A percentile compares a stretch with the other conserved stretches of the same genome.
Evolutionary conservation across 1,139 yeast species (phyloP).

Genomic region (Casaregolazyma lundiana): DNA sequence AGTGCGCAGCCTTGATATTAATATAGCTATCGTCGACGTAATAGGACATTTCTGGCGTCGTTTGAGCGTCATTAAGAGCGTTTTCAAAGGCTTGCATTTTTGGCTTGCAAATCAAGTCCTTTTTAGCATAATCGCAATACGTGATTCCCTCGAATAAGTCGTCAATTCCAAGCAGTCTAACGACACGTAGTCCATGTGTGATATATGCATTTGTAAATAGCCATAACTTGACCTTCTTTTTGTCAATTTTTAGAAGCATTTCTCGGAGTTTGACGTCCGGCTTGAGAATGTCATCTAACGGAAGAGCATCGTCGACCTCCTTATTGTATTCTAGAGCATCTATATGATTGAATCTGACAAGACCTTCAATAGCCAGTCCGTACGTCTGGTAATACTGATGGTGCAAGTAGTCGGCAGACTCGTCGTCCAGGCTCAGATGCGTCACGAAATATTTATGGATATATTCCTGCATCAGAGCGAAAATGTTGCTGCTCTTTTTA

Average conservation of each 20-base stretch:
- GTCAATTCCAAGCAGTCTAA: constrained; percentile 75
- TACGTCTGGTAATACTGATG: constrained; percentile 74
- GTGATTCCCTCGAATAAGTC: constrained; percentile 92
- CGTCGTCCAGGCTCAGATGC: constrained; percentile 56
- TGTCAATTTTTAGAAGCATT: constrained; percentile 35
- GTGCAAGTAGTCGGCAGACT: constrained; percentile 73
- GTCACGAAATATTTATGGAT: constrained; percentile 77
- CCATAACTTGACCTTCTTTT: constrained; percentile 60
- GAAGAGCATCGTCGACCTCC: constrained; percentile 88
- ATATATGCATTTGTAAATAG: constrained; percentile 91
- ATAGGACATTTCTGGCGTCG: constrained; percentile 46
- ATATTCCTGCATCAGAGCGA: constrained; percentile 80
- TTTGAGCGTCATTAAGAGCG: constrained; percentile 62
- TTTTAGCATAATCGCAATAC: constrained; percentile 71
- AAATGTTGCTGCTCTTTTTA: constrained; percentile 66
- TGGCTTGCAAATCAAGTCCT: constrained; percentile 82
- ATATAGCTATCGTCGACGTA: constrained; percentile 56
- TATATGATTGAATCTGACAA: constrained; percentile 74
- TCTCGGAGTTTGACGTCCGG: constrained; percentile 43
- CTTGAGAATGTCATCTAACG: constrained; percentile 65
- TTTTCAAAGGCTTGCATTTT: constrained; percentile 54
- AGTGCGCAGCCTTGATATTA: constrained; percentile 39
- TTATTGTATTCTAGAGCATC: constrained; percentile 86
- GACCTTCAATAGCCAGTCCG: constrained; percentile 90
- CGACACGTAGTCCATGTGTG: constrained; percentile 73